phyloP scores from a whole-genome alignment of 768 basidiomycete species.

The Xerocomellus amylosporus region DNA sequence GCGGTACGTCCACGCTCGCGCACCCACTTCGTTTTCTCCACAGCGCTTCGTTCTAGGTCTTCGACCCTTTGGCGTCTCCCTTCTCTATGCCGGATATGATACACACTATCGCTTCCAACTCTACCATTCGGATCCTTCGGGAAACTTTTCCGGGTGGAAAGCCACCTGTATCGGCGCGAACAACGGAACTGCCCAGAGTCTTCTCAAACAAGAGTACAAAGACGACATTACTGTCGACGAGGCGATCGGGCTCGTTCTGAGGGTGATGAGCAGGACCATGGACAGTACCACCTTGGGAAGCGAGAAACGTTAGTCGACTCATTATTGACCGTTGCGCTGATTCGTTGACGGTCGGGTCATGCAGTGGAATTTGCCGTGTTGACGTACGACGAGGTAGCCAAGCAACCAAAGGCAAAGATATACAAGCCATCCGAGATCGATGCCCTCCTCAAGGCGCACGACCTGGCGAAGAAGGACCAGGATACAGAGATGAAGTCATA shows the following conservation, averaged over 20 bases:
- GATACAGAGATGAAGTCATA: conserved; percentile 73
- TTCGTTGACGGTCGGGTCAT: not conserved
- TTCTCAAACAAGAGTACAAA: conserved; percentile 98
- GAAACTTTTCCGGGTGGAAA: conserved; percentile 98
- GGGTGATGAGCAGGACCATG: conserved; percentile 99
- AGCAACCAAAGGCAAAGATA: conserved; percentile 86
- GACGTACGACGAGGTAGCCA: conserved; percentile 73
- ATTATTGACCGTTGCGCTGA: conserved; percentile 23
- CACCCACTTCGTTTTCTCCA: not conserved
- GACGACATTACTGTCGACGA: conserved; percentile 91
- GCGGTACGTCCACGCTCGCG: conserved; percentile 53
- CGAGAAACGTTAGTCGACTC: conserved; percentile 86
- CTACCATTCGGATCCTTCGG: conserved; percentile 97
- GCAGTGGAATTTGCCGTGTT: conserved; percentile 95
- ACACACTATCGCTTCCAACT: conserved; percentile 95
- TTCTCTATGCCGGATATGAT: conserved; percentile 96
- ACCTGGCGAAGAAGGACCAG: conserved; percentile 84
- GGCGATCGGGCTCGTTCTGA: conserved; percentile 86
- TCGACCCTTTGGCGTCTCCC: conserved; percentile 95
- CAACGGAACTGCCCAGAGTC: conserved; percentile 91
- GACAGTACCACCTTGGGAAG: conserved; percentile 95
- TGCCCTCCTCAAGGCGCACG: conserved; percentile 71
- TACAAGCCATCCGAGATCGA: conserved; percentile 89
- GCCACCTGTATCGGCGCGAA: conserved; percentile 99
- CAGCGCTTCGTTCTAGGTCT: conserved; percentile 51